phyloP scores from a whole-genome alignment of 257 asterid genomes.

The Nicotiana noctiflora region DNA sequence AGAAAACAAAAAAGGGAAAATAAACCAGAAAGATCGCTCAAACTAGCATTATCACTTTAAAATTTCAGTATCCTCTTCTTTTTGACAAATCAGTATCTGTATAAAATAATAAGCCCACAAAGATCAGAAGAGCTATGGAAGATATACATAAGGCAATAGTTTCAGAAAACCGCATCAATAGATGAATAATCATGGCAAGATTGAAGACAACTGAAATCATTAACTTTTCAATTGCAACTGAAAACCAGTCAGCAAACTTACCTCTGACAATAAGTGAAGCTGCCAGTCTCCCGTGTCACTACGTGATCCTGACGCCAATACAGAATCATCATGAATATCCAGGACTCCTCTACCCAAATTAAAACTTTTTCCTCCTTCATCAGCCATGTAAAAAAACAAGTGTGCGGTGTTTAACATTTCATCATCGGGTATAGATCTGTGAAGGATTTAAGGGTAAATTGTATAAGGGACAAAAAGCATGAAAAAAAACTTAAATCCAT shows the following conservation, averaged over 20 bases:
- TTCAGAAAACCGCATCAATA: background rate
- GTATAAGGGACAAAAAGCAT: slow-evolving; percentile 11
- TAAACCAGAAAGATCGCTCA: background rate
- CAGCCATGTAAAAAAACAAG: slow-evolving; percentile 91
- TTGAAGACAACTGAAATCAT: background rate
- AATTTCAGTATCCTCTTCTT: background rate
- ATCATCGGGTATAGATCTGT: slow-evolving; percentile 35
- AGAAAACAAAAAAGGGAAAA: background rate
- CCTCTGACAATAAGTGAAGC: slow-evolving; percentile 78
- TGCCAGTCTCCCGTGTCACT: slow-evolving; percentile 84
- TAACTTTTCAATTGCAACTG: background rate
- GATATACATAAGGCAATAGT: background rate
- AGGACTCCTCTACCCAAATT: slow-evolving; percentile 47
- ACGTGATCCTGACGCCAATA: slow-evolving; percentile 65
- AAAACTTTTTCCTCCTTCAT: slow-evolving; percentile 70
- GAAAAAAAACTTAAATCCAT: background rate
- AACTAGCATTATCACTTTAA: background rate
- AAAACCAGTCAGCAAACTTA: slow-evolving; percentile 20
- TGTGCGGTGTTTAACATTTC: slow-evolving; percentile 51
- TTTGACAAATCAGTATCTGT: background rate
- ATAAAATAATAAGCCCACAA: background rate
- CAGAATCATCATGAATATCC: slow-evolving; percentile 35
- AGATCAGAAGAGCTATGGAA: background rate
- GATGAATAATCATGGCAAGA: background rate
- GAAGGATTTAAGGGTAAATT: slow-evolving; percentile 12